Base-by-base conservation (phyloP, 73 alveolate genomes). In the Symbiodinium natans region DNA sequence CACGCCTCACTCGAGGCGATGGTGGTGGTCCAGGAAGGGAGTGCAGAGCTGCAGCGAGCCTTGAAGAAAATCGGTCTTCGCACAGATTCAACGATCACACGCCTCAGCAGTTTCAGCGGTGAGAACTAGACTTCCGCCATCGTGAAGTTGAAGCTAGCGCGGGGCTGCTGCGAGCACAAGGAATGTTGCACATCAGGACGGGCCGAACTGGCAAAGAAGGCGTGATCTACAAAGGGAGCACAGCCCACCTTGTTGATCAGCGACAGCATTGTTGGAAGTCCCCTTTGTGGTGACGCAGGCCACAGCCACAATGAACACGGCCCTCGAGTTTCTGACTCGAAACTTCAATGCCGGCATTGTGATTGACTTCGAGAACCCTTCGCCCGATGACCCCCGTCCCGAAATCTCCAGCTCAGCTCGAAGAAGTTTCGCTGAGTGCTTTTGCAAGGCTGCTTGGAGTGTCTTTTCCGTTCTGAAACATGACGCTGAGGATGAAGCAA, bases 11-110 rank as follows among this genome's bases (percentile, higher is more conserved):
- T 29, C 43, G 6, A 88, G 95, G 95, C 95, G 19, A 90, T 90
- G 96, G 96, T 90, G 39, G 96, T 90, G 96, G 96, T 90, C 74
- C 96, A 90, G 88, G 96, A 90, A 31, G 88, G 96, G 48, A 90
- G 52, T n/a, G 96, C 96, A 1, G 96, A 90, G 56, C 42, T 90
- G 88, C 87, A 56, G 77, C 96, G 96, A 9, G 1, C 0, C 96
- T 71, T 21, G 96, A 84, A 34, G n/a, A n/a, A n/a, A n/a, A n/a
- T n/a, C n/a, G n/a, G n/a, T n/a, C n/a, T n/a, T n/a, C n/a, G n/a
- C n/a, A n/a, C n/a, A n/a, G n/a, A n/a, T n/a, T n/a, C n/a, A n/a
- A n/a, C n/a, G n/a, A 52, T 29, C 2, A 52, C 71, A 52, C 71
- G 71, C 17, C n/a, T 21, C 71, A 52, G n/a, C 71, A 21, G 31